phyloP scores from a whole-genome alignment of 1,284 basidiomycete genomes.

The Heliocybe sulcata region DNA sequence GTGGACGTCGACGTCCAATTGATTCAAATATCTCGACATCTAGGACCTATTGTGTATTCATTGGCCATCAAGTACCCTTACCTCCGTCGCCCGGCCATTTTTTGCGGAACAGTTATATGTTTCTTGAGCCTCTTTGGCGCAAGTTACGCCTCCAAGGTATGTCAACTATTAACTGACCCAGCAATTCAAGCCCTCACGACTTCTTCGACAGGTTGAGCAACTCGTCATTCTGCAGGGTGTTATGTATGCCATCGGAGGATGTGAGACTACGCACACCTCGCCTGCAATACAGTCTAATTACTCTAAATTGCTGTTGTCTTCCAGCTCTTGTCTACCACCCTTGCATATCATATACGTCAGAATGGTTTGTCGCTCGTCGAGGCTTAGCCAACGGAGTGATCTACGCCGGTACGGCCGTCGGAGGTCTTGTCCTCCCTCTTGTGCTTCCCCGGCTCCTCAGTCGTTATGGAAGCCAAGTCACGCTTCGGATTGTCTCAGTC shows the following conservation, averaged over 20 bases:
- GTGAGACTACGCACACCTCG: constrained; percentile 10
- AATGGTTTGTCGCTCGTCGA: constrained; percentile 24
- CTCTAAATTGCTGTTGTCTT: background rate
- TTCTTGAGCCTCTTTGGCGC: constrained; percentile 24
- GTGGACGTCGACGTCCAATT: constrained; percentile 4
- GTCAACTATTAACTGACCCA: background rate
- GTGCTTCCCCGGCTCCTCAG: constrained; percentile 14
- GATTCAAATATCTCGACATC: constrained; percentile 13
- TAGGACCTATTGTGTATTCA: constrained; percentile 15
- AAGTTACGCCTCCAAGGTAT: constrained; percentile 22
- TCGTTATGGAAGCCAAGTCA: constrained; percentile 10
- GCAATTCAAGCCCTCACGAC: background rate
- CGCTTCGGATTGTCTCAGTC: constrained; percentile 15
- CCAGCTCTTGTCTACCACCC: constrained; percentile 15
- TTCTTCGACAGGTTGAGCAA: constrained; percentile 12
- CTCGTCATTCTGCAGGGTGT: constrained; percentile 22
- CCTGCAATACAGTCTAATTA: background rate
- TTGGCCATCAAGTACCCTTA: constrained; percentile 21
- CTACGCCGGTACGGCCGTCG: constrained; percentile 19
- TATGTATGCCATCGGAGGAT: constrained; percentile 22
- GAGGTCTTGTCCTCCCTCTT: constrained; percentile 21
- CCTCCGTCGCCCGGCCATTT: constrained; percentile 17
- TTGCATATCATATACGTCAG: constrained; percentile 20
- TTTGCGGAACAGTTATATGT: constrained; percentile 20
- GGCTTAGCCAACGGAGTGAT: constrained; percentile 26